These are phyloP conservation scores for Coprinopsis marcescibilis DNA, from an alignment of 768 basidiomycete species.

Conservation along the genomic window DNA sequence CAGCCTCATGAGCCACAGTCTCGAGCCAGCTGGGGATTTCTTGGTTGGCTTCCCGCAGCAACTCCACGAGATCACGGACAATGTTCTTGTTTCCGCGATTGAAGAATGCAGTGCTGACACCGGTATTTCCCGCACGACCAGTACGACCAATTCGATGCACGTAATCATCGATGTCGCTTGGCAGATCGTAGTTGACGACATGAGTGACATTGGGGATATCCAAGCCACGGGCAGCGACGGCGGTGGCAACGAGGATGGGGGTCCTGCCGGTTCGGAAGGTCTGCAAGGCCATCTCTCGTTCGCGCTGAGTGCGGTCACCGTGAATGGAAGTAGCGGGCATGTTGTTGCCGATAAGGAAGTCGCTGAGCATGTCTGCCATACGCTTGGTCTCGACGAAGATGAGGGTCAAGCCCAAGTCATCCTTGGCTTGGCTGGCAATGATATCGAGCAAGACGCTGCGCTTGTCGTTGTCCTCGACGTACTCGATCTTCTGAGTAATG, in stretches of 20 bases:
- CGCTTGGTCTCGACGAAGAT: slow-evolving; percentile 99
- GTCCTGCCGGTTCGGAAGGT: slow-evolving; percentile 95
- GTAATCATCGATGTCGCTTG: slow-evolving; percentile 98
- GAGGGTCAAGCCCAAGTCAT: slow-evolving; percentile 72
- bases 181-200: slow-evolving; percentile 97
- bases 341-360: slow-evolving; percentile 80
- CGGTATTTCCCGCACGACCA: slow-evolving; percentile 97
- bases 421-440: slow-evolving; percentile 66
- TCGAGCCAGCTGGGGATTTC: slow-evolving; percentile 91
- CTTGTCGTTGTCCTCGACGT: slow-evolving; percentile 96
- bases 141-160: slow-evolving; percentile 98
- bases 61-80: slow-evolving; percentile 85
- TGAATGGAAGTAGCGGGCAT: slow-evolving; percentile 96
- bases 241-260: slow-evolving; percentile 95
- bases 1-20: slow-evolving; percentile 73
- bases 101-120: slow-evolving; percentile 94
- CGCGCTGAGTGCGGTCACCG: slow-evolving; percentile 95
- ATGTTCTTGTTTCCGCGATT: slow-evolving; percentile 91
- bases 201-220: slow-evolving; percentile 99
- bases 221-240: slow-evolving; percentile 97
- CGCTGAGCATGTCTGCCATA: slow-evolving; percentile 98
- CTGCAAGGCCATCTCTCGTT: slow-evolving; percentile 92
- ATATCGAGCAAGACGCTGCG: slow-evolving; percentile 94
- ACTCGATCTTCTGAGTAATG: slow-evolving; percentile 98
- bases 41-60: slow-evolving; percentile 94